Base-by-base conservation (phyloP, 352 stramenopile genomes). In the Phytophthora tubulina region DNA sequence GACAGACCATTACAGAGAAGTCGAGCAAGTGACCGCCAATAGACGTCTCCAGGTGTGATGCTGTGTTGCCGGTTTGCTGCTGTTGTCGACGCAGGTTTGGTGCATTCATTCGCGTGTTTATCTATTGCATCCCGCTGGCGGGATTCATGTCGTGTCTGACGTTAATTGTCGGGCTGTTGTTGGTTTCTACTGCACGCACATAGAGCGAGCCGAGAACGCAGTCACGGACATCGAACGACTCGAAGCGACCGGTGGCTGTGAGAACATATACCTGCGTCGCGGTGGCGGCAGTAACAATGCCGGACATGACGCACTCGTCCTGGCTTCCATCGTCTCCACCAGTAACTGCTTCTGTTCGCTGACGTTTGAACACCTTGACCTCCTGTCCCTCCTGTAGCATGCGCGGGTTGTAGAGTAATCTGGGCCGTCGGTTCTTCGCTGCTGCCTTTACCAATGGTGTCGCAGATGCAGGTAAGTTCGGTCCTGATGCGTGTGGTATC, bases 371-470 rank as follows among this genome's bases (percentile, higher is more conserved):
- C 41, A 92, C 81, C 4, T 80, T 68, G 3, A 92, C 67, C 17
- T 83, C 54, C 30, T 91, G 81, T n/a, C 85, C 85, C 62, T 91
- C 85, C 42, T 85, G 77, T 41, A 92, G 67, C 74, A 88, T 78
- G 21, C 48, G 58, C 13, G 81, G 80, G 42, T 87, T 90, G 54
- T 78, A 85, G 15, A 51, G n/a, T 9, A 89, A 67, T 62, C 82
- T 73, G 35, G 53, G 46, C 3, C 58, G 52, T 67, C 33, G 56
- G 14, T 31, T 58, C 52, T 66, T 62, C 31, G 30, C n/a, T 57
- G 51, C 17, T 32, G 38, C 38, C 14, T 21, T 60, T 11, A 50
- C 32, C 27, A 27, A 48, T 6, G 21, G 13, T 59, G 55, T 70
- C 52, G 46, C 33, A 53, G 66, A 68, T n/a, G 32, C 57, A 63